Conservation (phyloP, 352 stramenopile genomes). For the Hyaloperonospora arabidopsidis region DNA sequence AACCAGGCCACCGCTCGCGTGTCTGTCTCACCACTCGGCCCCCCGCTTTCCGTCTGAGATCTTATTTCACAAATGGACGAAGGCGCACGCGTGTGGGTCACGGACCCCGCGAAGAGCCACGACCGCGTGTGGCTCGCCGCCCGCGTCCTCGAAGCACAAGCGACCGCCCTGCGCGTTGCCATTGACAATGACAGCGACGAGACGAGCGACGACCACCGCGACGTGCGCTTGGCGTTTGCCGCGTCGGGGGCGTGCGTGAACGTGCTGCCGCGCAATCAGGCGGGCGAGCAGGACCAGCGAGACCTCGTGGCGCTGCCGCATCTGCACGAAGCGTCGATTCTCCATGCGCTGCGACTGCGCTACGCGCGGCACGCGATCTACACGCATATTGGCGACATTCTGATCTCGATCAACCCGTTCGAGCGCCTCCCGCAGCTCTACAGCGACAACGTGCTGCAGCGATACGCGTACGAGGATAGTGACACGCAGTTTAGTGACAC, state of each 20-base stretch:
- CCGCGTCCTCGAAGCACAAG: constrained; percentile 22
- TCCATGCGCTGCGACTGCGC: constrained; percentile 65
- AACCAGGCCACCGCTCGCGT: neutral
- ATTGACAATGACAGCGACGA: constrained; percentile 12
- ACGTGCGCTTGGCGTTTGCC: constrained; percentile 34
- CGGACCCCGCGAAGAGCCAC: constrained; percentile 30
- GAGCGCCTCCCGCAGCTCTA: constrained; percentile 68
- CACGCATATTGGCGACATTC: constrained; percentile 79
- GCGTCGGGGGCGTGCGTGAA: constrained; percentile 51
- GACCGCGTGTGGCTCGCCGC: constrained; percentile 57
- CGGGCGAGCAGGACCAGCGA: constrained; percentile 52
- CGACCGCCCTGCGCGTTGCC: constrained; percentile 20
- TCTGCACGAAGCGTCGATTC: constrained; percentile 78
- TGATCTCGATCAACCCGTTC: constrained; percentile 85
- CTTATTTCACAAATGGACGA: constrained; percentile 44
- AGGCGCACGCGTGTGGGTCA: constrained; percentile 62
- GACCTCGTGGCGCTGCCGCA: constrained; percentile 79
- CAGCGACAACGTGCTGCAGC: constrained; percentile 36
- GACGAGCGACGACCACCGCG: constrained; percentile 10
- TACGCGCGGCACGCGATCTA: constrained; percentile 82
- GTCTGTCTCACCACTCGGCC: neutral
- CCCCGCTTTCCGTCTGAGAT: neutral
- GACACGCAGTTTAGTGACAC: constrained; percentile 6
- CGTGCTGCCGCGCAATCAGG: constrained; percentile 62
- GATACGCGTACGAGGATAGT: constrained; percentile 35